Evolutionary conservation across 176 grass and related monocot species (phyloP).

Genomic region (Stipa capillata): DNA sequence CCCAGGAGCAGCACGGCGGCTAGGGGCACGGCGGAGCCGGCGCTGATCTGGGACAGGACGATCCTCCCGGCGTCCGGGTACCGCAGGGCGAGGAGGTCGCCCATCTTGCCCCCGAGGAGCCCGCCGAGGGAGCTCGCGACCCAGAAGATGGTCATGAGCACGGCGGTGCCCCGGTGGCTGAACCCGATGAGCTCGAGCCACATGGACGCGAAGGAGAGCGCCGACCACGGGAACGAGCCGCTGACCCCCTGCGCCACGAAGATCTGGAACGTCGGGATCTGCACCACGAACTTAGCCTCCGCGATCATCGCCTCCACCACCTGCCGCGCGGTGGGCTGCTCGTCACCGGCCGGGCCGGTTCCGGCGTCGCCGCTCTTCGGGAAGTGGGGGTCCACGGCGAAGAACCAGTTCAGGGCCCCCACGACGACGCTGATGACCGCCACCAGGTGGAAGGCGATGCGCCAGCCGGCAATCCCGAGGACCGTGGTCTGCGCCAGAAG

Average conservation of each 20-base stretch:
- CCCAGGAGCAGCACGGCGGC: conserved; percentile 46
- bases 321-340: neutral
- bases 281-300: conserved; percentile 51
- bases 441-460: conserved; percentile 78
- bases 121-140: conserved; percentile 48
- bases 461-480: conserved; percentile 72
- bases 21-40: conserved; percentile 44
- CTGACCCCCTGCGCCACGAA: conserved; percentile 67
- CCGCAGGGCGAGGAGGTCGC: conserved; percentile 38
- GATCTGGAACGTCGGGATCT: conserved; percentile 61
- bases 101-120: conserved; percentile 47
- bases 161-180: conserved; percentile 37
- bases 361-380: neutral
- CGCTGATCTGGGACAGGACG: conserved; percentile 58
- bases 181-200: conserved; percentile 90
- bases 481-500: conserved; percentile 62
- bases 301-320: conserved; percentile 35
- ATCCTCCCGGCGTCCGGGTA: conserved; percentile 55
- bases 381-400: conserved; percentile 49
- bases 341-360: neutral
- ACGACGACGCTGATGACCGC: conserved; percentile 48
- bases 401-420: conserved; percentile 40
- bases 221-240: conserved; percentile 60
- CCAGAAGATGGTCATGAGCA: conserved; percentile 44
- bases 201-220: conserved; percentile 75